Conservation (phyloP, 108 stramenopile genomes). For the Cyclotella baltica region DNA sequence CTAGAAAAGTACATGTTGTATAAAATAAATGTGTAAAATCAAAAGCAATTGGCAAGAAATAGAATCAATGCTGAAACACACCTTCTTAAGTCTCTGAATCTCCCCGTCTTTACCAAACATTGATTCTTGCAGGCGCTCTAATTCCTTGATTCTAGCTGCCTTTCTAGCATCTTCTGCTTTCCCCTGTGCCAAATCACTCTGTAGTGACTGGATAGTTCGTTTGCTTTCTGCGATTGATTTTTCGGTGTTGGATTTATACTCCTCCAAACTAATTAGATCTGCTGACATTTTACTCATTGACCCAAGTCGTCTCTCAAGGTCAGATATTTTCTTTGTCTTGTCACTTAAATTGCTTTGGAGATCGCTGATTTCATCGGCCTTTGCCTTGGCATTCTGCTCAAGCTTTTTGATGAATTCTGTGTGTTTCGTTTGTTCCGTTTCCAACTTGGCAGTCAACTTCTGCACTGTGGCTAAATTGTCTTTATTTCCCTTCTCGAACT, state of each 20-base stretch:
- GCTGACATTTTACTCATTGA: constrained; percentile 10
- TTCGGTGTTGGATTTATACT: constrained; percentile 18
- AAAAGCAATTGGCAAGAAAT: not conserved
- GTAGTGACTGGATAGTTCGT: constrained; percentile 16
- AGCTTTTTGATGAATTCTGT: constrained; percentile 36
- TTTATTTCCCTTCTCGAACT: constrained; percentile 39
- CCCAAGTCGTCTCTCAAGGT: constrained; percentile 33
- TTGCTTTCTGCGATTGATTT: constrained; percentile 39
- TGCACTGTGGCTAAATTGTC: constrained; percentile 18
- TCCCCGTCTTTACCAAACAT: constrained; percentile 28
- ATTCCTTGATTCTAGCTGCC: constrained; percentile 22
- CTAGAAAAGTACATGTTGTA: not conserved
- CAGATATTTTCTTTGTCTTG: constrained; percentile 29
- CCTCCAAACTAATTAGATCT: constrained; percentile 19
- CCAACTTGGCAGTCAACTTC: constrained; percentile 27
- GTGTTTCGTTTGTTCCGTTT: constrained; percentile 35
- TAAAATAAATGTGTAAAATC: not conserved
- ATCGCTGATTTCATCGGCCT: constrained; percentile 29
- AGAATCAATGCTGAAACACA: not conserved
- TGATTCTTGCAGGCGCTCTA: constrained; percentile 10
- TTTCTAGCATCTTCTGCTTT: constrained; percentile 18
- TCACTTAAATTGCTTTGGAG: constrained; percentile 34
- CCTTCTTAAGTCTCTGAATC: constrained; percentile 34
- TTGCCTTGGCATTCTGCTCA: constrained; percentile 30
- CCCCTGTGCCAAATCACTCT: constrained; percentile 17